Evolutionary conservation across 768 basidiomycete genomes (phyloP).

Genomic region (Boletus eberwhitei): DNA sequence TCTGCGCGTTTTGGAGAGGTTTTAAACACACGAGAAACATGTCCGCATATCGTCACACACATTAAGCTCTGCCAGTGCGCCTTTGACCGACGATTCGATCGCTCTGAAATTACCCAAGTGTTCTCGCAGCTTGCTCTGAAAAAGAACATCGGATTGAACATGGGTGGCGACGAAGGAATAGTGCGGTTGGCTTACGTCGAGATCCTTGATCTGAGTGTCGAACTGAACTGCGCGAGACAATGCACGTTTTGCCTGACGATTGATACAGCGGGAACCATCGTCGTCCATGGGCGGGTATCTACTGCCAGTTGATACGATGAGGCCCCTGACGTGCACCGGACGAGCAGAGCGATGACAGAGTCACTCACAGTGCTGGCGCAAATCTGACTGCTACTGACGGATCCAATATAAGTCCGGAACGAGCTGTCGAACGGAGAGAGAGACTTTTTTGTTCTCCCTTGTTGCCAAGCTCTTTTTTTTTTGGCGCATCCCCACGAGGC

Average conservation of each 20-base stretch:
- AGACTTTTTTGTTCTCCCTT: too few relatives aligned
- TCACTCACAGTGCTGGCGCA: constrained; percentile 12
- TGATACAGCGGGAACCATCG: constrained; percentile 25
- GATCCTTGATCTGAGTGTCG: constrained; percentile 57
- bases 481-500: too few relatives aligned
- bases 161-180: neutral
- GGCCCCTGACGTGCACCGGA: constrained; percentile 8
- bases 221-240: constrained; percentile 47
- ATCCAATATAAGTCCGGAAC: too few relatives aligned
- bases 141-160: neutral
- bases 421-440: too few relatives aligned
- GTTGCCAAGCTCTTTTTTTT: too few relatives aligned
- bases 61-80: constrained; percentile 57
- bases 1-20: constrained; percentile 32
- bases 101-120: constrained; percentile 72
- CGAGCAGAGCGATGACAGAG: neutral
- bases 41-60: constrained; percentile 33
- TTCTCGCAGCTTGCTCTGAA: constrained; percentile 61
- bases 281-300: constrained; percentile 12
- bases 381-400: neutral
- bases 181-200: constrained; percentile 42
- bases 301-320: neutral
- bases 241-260: constrained; percentile 43
- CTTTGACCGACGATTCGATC: constrained; percentile 66
- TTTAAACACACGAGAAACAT: neutral